Base-by-base conservation (phyloP, 148 eudicot genomes). In the Silene uniflora region DNA sequence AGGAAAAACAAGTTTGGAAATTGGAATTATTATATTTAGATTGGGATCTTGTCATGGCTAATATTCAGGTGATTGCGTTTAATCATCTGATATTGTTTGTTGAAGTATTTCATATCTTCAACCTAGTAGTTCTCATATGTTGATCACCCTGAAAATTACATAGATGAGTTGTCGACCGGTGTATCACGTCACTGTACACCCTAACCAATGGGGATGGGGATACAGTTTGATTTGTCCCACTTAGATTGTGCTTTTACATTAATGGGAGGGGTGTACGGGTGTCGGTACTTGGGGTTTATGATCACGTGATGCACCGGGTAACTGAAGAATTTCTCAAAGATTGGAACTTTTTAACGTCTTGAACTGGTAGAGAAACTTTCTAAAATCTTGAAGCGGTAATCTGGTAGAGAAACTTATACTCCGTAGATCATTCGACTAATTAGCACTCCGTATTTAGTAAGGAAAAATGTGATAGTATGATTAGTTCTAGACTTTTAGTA, bases 41-140 rank as follows among this genome's bases (percentile, higher is more conserved):
- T 63, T 67, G 73, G 83, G 62, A 52, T 42, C 61, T 72, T 68
- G 27, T 52, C 69, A 77, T 81, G 80, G 74, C 68, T 81, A 81
- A 66, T 81, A 6, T 68, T 73, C 77, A 77, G 83, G 77, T 81
- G 74, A 67, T 56, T 73, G 39, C 59, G 2, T 39, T 76, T 75
- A 29, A 72, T 55, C 4, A 35, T 42, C 19, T 74, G 47, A 13
- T n/a, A 49, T 32, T 32, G 35, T 32, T 32, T 32, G 35, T 32
- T 32, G 4, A 32, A 32, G 35, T 32, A 32, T 0, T 32, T 32
- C 4, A n/a, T n/a, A n/a, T n/a, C n/a, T n/a, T n/a, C n/a, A n/a
- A n/a, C n/a, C n/a, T n/a, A n/a, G n/a, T n/a, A n/a, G n/a, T n/a
- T 32, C 35, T 32, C 44, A 39, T 39, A 6, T 39, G 44, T 39